These are phyloP conservation scores for Termitomyces sp. DNA, from an alignment of 768 basidiomycete species.

Conservation along the genomic window DNA sequence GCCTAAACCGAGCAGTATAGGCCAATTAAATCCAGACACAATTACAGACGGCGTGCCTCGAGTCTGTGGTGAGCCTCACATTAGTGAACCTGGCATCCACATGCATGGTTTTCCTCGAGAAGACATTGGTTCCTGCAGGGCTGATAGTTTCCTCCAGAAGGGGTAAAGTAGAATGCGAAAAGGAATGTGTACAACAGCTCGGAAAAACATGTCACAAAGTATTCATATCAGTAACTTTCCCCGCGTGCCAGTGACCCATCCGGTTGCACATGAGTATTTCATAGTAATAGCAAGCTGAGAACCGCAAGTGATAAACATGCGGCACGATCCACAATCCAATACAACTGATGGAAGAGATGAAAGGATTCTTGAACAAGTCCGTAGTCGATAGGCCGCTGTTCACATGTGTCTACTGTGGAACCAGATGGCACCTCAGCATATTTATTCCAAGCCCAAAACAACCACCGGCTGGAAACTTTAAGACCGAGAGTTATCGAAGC, in stretches of 20 bases:
- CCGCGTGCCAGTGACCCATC: background rate
- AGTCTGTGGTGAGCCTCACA: background rate
- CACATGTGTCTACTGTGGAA: background rate
- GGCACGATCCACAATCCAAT: too few species aligned
- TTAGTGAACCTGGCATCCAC: background rate
- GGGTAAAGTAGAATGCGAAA: background rate
- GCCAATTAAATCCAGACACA: background rate
- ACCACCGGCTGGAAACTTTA: background rate
- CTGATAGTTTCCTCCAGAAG: background rate
- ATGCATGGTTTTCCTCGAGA: background rate
- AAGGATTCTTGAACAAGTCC: background rate
- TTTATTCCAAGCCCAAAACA: background rate
- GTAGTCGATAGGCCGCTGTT: too few species aligned
- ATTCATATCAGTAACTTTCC: background rate
- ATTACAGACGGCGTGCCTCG: background rate
- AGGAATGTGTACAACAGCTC: background rate
- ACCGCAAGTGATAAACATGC: background rate
- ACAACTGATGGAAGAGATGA: background rate
- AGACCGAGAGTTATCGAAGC: background rate
- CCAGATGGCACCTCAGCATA: background rate
- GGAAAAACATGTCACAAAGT: background rate
- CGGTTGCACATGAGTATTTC: background rate
- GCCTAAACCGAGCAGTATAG: background rate
- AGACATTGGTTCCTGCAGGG: background rate
- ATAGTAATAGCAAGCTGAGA: background rate